Conservation (phyloP, 805 yeast genomes). For the Candida boleticola region DNA sequence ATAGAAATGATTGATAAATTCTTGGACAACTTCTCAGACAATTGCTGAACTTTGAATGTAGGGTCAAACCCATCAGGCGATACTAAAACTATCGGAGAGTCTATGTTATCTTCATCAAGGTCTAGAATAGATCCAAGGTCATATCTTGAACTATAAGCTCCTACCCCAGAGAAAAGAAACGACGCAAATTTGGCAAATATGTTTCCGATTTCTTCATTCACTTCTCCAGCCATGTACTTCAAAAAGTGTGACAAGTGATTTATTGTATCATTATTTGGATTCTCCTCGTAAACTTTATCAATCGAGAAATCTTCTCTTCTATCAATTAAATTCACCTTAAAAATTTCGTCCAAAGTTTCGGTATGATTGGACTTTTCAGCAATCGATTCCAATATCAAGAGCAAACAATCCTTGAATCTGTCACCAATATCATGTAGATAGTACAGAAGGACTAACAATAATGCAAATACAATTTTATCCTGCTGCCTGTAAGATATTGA, state of each 20-base stretch:
- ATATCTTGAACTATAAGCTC: slow-evolving; percentile 30
- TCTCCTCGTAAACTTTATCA: slow-evolving; percentile 8
- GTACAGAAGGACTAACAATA: slow-evolving; percentile 31
- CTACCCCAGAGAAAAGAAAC: slow-evolving; percentile 25
- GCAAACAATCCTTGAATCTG: slow-evolving; percentile 15
- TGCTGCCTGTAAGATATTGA: slow-evolving; percentile 45
- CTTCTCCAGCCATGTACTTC: slow-evolving; percentile 2
- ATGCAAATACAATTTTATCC: slow-evolving; percentile 47
- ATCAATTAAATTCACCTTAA: background rate
- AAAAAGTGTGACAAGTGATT: slow-evolving; percentile 13
- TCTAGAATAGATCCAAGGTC: slow-evolving; percentile 28
- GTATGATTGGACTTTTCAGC: background rate
- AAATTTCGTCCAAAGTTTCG: background rate
- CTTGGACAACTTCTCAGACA: slow-evolving; percentile 32
- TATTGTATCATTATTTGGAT: slow-evolving; percentile 18
- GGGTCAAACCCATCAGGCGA: slow-evolving; percentile 69
- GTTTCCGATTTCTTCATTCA: slow-evolving; percentile 2
- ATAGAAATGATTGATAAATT: slow-evolving; percentile 53
- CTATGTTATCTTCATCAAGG: slow-evolving; percentile 13
- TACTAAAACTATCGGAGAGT: slow-evolving; percentile 49
- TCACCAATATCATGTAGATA: slow-evolving; percentile 23
- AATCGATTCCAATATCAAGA: slow-evolving; percentile 7
- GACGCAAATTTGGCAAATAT: slow-evolving; percentile 12
- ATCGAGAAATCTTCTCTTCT: slow-evolving; percentile 1
- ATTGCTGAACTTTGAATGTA: slow-evolving; percentile 46